phyloP scores from a whole-genome alignment of 1,284 basidiomycete species.

The Inonotus obliquus region DNA sequence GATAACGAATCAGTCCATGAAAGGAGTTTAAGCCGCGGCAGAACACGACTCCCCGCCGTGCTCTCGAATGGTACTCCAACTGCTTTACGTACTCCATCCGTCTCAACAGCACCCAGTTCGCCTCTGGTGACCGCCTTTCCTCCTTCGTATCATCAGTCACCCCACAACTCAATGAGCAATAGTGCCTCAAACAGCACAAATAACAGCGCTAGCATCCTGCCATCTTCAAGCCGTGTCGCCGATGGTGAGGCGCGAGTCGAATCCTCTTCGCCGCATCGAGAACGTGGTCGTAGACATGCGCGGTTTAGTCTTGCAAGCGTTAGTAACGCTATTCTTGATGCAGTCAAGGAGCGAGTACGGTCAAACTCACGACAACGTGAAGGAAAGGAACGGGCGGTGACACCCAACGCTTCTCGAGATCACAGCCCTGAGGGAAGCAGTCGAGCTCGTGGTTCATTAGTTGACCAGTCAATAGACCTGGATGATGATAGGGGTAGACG shows the following conservation, averaged over 20 bases:
- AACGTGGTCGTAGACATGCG: constrained; percentile 32
- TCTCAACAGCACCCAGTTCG: constrained; percentile 11
- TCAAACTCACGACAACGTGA: constrained; percentile 31
- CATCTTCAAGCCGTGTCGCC: not conserved
- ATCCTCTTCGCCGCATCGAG: constrained; percentile 7
- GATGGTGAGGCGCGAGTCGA: constrained; percentile 8
- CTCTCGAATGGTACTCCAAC: constrained; percentile 1
- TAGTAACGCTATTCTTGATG: constrained; percentile 33
- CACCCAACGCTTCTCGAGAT: constrained; percentile 12
- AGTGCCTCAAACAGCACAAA: not conserved
- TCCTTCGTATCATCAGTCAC: not conserved
- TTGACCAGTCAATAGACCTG: constrained; percentile 1
- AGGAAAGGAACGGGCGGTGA: constrained; percentile 1
- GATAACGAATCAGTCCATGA: constrained; percentile 10
- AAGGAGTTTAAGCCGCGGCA: constrained; percentile 16
- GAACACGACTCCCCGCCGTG: constrained; percentile 1
- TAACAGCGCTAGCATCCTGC: constrained; percentile 4
- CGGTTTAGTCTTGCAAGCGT: constrained; percentile 36
- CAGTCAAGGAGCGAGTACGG: constrained; percentile 38
- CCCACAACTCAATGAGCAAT: not conserved
- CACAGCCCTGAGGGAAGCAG: constrained; percentile 13
- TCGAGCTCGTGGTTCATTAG: constrained; percentile 16
- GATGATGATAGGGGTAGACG: constrained; percentile 10
- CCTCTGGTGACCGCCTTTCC: not conserved
- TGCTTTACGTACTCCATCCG: constrained; percentile 13